Base-by-base conservation (phyloP, 306 rosid genomes). In the Lagenaria siceraria region DNA sequence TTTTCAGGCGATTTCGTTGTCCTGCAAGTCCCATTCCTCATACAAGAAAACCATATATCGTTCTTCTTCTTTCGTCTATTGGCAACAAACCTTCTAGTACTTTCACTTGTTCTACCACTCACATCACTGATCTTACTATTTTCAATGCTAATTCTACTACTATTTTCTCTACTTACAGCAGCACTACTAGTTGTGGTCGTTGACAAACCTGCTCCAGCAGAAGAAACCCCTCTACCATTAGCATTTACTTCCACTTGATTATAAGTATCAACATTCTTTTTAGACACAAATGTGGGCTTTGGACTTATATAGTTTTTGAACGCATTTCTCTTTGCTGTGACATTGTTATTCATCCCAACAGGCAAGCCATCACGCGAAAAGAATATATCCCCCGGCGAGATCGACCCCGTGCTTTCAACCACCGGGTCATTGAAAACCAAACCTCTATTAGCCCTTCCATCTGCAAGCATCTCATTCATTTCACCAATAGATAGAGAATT, bases 321-420 rank as follows among this genome's bases (percentile, higher is more conserved):
- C 5, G 42, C 79, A 81, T 77, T 80, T 36, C 81, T 82, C 70
- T 83, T 81, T 27, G 87, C 74, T 71, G 80, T 10, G 8, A 66
- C 60, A 61, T 69, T 59, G 49, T 77, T 82, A 33, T 81, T 83
- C 27, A 63, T 77, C 53, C 86, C 84, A 76, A 77, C 35, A 61
- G 83, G 86, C 65, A 58, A 80, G 80, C 78, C 77, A 48, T 94
- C 96, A 0, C 87, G 87, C 13, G 97, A 91, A 78, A 91, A 94
- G 85, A 94, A 94, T 77, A 94, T 89, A 76, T 92, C 95, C 70
- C 93, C 98, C 0, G 91, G 84, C 15, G 89, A 73, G 82, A 86
- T 82, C 0, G 96, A 91, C 14, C 88, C 98, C 5, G 85, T 82
- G 51, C 88, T 91, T 43, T 83, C 90, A 6, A 73, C 38, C 43